Conservation (phyloP, 768 basidiomycete genomes). For the Boletus patriciae region DNA sequence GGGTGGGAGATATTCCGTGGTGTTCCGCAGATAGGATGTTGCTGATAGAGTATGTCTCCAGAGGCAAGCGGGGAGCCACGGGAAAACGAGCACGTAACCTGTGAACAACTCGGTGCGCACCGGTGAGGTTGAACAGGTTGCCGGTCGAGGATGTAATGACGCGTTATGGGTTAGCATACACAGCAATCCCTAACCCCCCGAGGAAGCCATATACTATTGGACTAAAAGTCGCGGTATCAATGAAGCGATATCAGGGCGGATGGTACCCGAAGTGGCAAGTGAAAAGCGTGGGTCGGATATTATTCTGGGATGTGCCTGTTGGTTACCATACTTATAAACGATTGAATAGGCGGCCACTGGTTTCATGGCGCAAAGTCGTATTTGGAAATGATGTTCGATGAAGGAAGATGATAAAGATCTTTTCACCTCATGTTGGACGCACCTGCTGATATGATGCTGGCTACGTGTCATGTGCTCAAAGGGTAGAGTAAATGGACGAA, state of each 20-base stretch:
- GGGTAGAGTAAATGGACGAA: constrained; percentile 24
- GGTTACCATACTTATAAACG: constrained; percentile 25
- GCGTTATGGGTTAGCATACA: constrained; percentile 9
- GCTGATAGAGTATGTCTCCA: neutral
- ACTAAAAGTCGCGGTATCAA: constrained; percentile 28
- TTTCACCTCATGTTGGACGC: constrained; percentile 34
- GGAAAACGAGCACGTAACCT: constrained; percentile 24
- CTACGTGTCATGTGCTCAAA: constrained; percentile 29
- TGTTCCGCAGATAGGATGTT: neutral
- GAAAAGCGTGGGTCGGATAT: constrained; percentile 32
- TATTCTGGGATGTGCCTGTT: constrained; percentile 28
- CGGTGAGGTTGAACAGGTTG: constrained; percentile 10
- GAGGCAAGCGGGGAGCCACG: constrained; percentile 6
- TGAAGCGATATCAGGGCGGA: constrained; percentile 18
- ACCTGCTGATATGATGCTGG: constrained; percentile 31
- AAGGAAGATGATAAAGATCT: constrained; percentile 27
- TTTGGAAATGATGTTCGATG: constrained; percentile 26
- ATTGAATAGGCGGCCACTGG: constrained; percentile 32
- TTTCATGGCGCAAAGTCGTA: constrained; percentile 20
- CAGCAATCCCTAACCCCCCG: constrained; percentile 10
- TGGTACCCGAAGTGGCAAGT: constrained; percentile 21
- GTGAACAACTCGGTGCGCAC: constrained; percentile 8
- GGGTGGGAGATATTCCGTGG: neutral
- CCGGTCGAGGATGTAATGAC: constrained; percentile 14
- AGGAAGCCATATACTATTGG: constrained; percentile 12